Evolutionary conservation across 345 rosid species (phyloP).

Genomic region (Syzygium jambos): DNA sequence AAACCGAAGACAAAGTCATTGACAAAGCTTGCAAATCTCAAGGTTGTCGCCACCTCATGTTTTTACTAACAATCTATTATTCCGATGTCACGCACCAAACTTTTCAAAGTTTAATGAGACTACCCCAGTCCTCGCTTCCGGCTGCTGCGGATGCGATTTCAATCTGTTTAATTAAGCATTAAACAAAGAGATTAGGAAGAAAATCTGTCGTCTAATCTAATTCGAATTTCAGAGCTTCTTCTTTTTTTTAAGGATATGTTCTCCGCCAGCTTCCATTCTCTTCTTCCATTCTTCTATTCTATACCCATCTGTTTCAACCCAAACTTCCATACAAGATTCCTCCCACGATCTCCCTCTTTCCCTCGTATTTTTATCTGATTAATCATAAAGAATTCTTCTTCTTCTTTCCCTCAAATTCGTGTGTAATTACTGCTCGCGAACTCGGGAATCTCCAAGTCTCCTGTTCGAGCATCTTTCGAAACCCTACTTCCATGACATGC

Average conservation of each 20-base stretch:
- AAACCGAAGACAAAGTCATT: neutral
- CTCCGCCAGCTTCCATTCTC: conserved; percentile 39
- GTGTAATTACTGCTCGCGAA: neutral
- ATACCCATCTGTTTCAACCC: conserved; percentile 13
- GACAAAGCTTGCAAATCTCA: conserved; percentile 21
- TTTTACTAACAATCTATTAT: conserved; percentile 14
- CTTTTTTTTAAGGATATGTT: neutral
- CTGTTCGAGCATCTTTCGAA: neutral
- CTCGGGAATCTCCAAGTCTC: neutral
- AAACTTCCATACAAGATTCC: conserved; percentile 29
- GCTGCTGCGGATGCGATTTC: neutral
- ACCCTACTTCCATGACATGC: neutral
- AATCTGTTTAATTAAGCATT: neutral
- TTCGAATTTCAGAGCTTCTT: conserved; percentile 37
- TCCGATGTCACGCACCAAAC: conserved; percentile 13
- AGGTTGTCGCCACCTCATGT: conserved; percentile 36
- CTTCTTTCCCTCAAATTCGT: neutral
- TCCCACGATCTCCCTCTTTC: neutral
- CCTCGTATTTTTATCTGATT: neutral
- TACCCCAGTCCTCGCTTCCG: neutral
- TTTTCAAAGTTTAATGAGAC: neutral
- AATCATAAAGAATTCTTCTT: neutral
- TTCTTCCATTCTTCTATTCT: conserved; percentile 13
- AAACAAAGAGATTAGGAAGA: neutral
- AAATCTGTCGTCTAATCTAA: neutral